Conservation (phyloP, 2,329 filamentous ascomycete genomes). For the Stagonosporopsis tanaceti region DNA sequence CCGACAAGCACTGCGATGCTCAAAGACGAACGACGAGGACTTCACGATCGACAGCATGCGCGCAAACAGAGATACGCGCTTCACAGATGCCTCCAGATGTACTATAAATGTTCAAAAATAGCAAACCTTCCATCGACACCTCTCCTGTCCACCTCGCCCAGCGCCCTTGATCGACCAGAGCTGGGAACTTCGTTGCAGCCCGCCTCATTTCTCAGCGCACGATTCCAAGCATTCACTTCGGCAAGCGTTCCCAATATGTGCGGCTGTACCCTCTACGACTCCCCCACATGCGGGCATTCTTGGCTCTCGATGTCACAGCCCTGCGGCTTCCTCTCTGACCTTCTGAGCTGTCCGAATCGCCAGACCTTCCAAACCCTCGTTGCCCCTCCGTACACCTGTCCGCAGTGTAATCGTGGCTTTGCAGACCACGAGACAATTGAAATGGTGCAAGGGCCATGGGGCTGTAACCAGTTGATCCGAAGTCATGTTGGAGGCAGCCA, state of each 20-base stretch:
- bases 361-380: slow-evolving; percentile 37
- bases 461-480: slow-evolving; percentile 42
- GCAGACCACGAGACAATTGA: slow-evolving; percentile 40
- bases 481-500: slow-evolving; percentile 37
- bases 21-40: slow-evolving; percentile 22
- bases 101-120: slow-evolving; percentile 33
- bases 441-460: slow-evolving; percentile 45
- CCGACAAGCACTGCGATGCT: slow-evolving; percentile 8
- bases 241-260: slow-evolving; percentile 53
- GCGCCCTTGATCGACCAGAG: not conserved
- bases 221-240: no score
- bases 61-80: slow-evolving; percentile 20
- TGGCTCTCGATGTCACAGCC: slow-evolving; percentile 58
- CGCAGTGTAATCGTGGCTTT: slow-evolving; percentile 39
- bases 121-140: slow-evolving; percentile 6
- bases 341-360: slow-evolving; percentile 53
- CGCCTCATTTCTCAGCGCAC: not conserved
- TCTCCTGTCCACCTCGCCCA: slow-evolving; percentile 1
- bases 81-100: slow-evolving; percentile 19
- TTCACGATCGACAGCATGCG: slow-evolving; percentile 17
- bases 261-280: slow-evolving; percentile 54
- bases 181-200: not conserved
- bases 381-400: slow-evolving; percentile 39
- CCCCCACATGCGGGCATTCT: slow-evolving; percentile 56
- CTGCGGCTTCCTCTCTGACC: slow-evolving; percentile 52